Evolutionary conservation across 1,284 basidiomycete species (phyloP).

Genomic region (Pascua guehoae): DNA sequence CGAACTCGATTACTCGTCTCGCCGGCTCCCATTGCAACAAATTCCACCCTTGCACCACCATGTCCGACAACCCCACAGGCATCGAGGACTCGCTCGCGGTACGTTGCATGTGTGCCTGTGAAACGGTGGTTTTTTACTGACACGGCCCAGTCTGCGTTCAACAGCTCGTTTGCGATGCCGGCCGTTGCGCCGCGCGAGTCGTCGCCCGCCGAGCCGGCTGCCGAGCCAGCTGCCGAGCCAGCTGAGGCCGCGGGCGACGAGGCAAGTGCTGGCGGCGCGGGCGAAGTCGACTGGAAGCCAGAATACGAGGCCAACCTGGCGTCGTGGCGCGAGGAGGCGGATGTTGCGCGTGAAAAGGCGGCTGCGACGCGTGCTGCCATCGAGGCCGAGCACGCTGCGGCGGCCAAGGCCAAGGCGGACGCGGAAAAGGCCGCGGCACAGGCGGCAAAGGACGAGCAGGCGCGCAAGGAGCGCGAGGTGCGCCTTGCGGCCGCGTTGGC

Average conservation of each 20-base stretch:
- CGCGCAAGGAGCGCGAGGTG: constrained; percentile 24
- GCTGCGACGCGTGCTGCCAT: constrained; percentile 67
- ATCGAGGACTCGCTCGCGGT: constrained; percentile 44
- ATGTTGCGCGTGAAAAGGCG: constrained; percentile 68
- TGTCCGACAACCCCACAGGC: constrained; percentile 36
- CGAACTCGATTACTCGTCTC: neutral
- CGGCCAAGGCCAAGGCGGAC: constrained; percentile 19
- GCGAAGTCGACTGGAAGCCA: constrained; percentile 54
- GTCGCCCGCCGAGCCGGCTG: constrained; percentile 2
- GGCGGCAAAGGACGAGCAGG: constrained; percentile 25
- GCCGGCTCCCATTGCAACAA: neutral
- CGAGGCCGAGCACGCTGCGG: constrained; percentile 53
- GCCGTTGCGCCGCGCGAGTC: constrained; percentile 26
- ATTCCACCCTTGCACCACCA: constrained; percentile 7
- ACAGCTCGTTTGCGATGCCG: constrained; percentile 43
- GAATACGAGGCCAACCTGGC: constrained; percentile 67
- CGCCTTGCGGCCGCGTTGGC: constrained; percentile 15
- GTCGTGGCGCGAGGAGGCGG: constrained; percentile 69
- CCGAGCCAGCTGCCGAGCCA: constrained; percentile 1
- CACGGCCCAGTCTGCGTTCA: constrained; percentile 40
- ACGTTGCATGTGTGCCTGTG: constrained; percentile 8
- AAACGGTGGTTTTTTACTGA: constrained; percentile 4
- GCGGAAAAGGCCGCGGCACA: constrained; percentile 20
- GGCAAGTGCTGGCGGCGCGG: constrained; percentile 13
- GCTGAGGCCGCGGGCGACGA: constrained; percentile 12